Base-by-base conservation (phyloP, 768 basidiomycete species). In the Goffeauzyma gilvescens region DNA sequence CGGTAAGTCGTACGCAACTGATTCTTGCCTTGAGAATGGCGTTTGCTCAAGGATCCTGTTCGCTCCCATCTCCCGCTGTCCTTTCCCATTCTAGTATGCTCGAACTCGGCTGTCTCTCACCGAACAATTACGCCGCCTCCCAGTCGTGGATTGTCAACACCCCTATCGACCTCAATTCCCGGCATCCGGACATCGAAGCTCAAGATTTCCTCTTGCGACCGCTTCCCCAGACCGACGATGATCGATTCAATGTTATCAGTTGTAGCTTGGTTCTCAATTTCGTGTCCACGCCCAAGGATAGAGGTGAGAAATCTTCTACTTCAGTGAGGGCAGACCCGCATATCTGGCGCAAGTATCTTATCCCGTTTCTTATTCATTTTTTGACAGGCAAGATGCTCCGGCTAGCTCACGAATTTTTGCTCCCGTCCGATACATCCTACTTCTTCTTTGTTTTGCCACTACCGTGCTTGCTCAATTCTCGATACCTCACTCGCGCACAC, bases 221-320 rank as follows among this genome's bases (percentile, higher is more conserved):
- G 9, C 66, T 86, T 61, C 72, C 78, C 38, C 51, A 60, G 39
- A 57, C 53, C 50, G 65, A 79, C 54, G 55, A 57, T 8, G 69
- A 65, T 46, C 67, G 67, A 51, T 93, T 84, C 79, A 78, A 84
- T 51, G 55, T 76, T 15, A 71, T 90, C 44, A 84, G 82, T 59
- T 73, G 89, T 20, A 86, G 84, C 54, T 66, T 93, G 26, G 87
- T 93, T 4, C 63, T 93, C 3, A 93, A 93, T 56, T 93, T 89
- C 55, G 81, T 86, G 1, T 77, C 81, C 18, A 71, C 75, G 21
- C 68, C 80, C 0, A 65, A 66, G 36, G 76, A 82, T 41, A 68
- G 87, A 75, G 86, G 86, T 82, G 45, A 40, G 66, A 49, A 6
- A 21, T 17, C 15, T 17, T 28, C n/a, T 3, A 12, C 12, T 35